These are phyloP conservation scores for Rhizopus sp. DNA, from an alignment of 371 early-diverging fungal species.

Conservation along the genomic window DNA sequence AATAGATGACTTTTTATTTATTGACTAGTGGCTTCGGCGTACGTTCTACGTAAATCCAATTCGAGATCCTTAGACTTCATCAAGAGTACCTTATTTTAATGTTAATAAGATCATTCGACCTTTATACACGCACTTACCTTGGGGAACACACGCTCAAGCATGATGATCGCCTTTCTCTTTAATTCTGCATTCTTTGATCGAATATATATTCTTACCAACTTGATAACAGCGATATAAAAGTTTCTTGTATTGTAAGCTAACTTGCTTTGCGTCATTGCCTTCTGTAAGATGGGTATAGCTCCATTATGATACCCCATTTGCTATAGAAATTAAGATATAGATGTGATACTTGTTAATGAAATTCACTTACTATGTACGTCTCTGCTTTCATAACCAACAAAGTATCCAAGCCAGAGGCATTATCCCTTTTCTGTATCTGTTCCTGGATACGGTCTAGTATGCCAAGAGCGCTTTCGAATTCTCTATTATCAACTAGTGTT, in stretches of 20 bases:
- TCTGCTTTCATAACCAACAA: constrained; percentile 15
- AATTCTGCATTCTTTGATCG: constrained; percentile 1
- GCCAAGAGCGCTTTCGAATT: constrained; percentile 15
- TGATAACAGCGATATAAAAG: constrained; percentile 21
- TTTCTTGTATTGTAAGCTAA: constrained; percentile 16
- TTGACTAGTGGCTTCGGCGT: too few relatives aligned
- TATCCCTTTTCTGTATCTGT: constrained; percentile 10
- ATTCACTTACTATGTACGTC: constrained; percentile 12
- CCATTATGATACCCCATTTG: constrained; percentile 11
- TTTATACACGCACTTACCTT: constrained; percentile 3
- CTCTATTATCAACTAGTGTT: constrained; percentile 2
- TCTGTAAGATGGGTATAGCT: constrained; percentile 19
- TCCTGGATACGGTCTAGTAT: constrained; percentile 11
- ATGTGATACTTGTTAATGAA: background rate
- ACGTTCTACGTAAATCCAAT: constrained; percentile 5
- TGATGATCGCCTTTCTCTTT: constrained; percentile 11
- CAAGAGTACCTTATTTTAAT: constrained; percentile 17
- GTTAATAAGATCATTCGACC: background rate
- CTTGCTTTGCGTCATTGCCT: constrained; percentile 16
- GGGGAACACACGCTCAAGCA: constrained; percentile 21
- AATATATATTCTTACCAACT: constrained; percentile 18
- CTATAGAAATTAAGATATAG: constrained; percentile 11
- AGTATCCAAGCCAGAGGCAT: constrained; percentile 6
- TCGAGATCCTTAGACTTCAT: constrained; percentile 18
- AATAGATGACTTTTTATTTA: too few relatives aligned